phyloP scores from a whole-genome alignment of 116 monocot genomes.

The Cymodocea nodosa region DNA sequence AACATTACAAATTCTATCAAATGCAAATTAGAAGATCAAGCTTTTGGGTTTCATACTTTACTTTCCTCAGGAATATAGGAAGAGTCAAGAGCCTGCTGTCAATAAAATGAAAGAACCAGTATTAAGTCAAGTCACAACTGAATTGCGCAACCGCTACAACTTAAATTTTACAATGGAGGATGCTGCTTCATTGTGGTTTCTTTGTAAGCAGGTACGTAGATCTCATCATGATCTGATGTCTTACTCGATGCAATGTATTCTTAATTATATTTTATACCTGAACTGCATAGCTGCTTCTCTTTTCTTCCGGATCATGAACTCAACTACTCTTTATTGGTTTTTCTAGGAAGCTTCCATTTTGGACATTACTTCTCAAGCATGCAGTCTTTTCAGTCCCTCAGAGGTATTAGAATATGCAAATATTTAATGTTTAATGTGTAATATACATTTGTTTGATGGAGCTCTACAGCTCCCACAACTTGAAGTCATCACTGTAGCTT shows the following conservation, averaged over 20 bases:
- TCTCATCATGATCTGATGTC: neutral
- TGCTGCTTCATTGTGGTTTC: constrained; percentile 92
- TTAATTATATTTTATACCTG: too few relatives aligned
- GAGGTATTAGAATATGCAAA: constrained; percentile 36
- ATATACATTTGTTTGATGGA: neutral
- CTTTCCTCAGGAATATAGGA: constrained; percentile 54
- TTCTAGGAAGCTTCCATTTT: constrained; percentile 92
- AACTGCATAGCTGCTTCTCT: neutral
- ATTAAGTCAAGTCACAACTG: constrained; percentile 49
- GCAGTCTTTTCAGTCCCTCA: constrained; percentile 61
- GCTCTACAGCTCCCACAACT: neutral
- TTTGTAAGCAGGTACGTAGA: constrained; percentile 79
- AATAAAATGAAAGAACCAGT: constrained; percentile 78
- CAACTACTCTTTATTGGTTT: neutral
- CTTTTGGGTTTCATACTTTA: neutral
- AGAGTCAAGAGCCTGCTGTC: constrained; percentile 71
- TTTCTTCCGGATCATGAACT: neutral
- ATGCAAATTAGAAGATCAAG: neutral
- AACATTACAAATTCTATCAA: neutral
- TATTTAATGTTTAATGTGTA: neutral
- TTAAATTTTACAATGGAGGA: constrained; percentile 79
- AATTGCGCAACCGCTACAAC: constrained; percentile 30
- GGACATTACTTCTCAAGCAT: constrained; percentile 85
- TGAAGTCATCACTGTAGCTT: too few relatives aligned
- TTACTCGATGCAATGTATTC: too few relatives aligned